Evolutionary conservation across 306 rosid species (phyloP), one percentile per base, ranked within the genome.

Genomic region (Inga laurina): DNA sequence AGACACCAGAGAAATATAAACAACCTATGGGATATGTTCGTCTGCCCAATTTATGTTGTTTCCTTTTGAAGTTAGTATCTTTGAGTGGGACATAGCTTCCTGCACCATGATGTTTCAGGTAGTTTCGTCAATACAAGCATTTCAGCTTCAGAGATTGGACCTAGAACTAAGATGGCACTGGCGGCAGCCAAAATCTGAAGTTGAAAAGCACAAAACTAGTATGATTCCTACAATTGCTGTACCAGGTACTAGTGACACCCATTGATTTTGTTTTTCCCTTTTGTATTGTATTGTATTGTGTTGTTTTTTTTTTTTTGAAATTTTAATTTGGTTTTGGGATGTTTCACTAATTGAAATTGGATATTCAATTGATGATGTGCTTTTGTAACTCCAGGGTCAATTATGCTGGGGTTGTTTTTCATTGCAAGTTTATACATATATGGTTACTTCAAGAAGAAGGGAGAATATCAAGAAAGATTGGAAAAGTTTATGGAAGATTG

Each of bases 401-500:
- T 78, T 81, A 1, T 52, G 30, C 39, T 84, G 51, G 13, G 57
- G 19, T 14, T 83, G 12, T 1, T 57, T 18, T 18, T 16, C 21
- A 43, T 7, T 57, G 83, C 19, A 19, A 12, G 74, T 13, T 11
- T 16, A 30, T 27, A 1, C 3, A 5, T 77, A 19, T 81, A 77
- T 65, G 6, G 37, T 8, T 10, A 49, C 19, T 49, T 66, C 14
- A 32, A 57, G 57, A 39, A 8, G 68, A 79, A 66, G 43, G 81
- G 44, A 51, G 87, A 84, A 32, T 84, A 86, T n/a, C 79, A 84
- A 22, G 54, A 30, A 0, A 83, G 84, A 57, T 75, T 86, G 1
- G 84, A 86, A 43, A 79, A 52, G 3, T 89, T 86, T 57, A 69
- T 87, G 75, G 85, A 87, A 56, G 87, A 87, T 41, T 84, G 84